Conservation (phyloP, 23 red algal species). For the Agarophyton chilense region DNA sequence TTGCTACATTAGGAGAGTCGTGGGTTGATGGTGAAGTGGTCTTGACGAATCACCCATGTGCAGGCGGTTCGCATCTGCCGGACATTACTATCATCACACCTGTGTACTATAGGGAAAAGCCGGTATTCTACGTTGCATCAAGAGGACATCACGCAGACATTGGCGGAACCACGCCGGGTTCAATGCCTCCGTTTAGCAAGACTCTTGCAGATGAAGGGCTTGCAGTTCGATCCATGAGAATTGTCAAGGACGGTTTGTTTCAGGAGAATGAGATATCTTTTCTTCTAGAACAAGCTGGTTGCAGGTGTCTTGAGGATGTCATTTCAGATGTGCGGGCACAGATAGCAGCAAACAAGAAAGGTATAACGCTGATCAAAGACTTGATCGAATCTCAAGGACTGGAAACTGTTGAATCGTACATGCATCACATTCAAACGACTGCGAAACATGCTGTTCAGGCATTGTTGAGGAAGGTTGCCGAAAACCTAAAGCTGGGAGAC, state of each 20-base stretch:
- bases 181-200: constrained; percentile 97
- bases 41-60: constrained; percentile 89
- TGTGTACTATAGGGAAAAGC: constrained; percentile 64
- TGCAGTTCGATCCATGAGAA: constrained; percentile 83
- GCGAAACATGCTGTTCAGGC: constrained; percentile 72
- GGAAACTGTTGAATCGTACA: constrained; percentile 77
- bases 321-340: constrained; percentile 93
- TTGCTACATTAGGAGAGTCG: constrained; percentile 28
- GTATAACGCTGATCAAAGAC: constrained; percentile 77
- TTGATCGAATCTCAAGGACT: constrained; percentile 70
- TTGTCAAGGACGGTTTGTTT: constrained; percentile 84
- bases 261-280: constrained; percentile 71
- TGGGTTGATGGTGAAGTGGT: constrained; percentile 94
- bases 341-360: constrained; percentile 97
- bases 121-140: constrained; percentile 93
- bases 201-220: constrained; percentile 86
- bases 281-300: constrained; percentile 64
- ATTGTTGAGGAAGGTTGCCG: constrained; percentile 71
- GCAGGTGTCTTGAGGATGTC: constrained; percentile 86
- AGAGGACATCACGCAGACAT: constrained; percentile 97
- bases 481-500: not conserved
- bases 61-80: constrained; percentile 95
- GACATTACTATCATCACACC: constrained; percentile 98
- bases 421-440: constrained; percentile 88
- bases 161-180: constrained; percentile 92